Conservation (phyloP, 305 asterid species). For the Fraxinus angustifolia region DNA sequence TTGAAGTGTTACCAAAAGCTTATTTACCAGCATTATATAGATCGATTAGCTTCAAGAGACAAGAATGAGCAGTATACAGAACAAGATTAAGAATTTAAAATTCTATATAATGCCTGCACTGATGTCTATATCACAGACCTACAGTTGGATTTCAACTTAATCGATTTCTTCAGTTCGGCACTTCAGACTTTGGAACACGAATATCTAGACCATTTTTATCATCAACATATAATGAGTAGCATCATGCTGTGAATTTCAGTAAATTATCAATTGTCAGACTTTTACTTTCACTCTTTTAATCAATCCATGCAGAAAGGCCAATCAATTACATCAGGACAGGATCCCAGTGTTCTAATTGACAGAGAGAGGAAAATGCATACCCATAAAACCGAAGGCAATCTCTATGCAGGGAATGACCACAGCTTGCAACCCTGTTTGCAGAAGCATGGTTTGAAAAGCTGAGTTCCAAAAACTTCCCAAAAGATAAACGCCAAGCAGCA, state of each 20-base stretch:
- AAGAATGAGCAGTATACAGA: neutral
- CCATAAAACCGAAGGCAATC: conserved; percentile 90
- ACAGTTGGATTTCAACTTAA: neutral
- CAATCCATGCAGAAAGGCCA: neutral
- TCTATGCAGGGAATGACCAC: conserved; percentile 85
- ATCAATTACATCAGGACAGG: neutral
- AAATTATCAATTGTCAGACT: neutral
- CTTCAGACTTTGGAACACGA: neutral
- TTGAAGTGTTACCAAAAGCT: neutral
- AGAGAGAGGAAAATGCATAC: conserved; percentile 32
- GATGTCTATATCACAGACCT: neutral
- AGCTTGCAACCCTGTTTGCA: conserved; percentile 83
- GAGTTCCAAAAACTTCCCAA: conserved; percentile 81
- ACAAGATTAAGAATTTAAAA: neutral
- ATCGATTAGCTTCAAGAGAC: neutral
- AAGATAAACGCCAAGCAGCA: conserved; percentile 83
- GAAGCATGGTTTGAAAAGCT: conserved; percentile 90
- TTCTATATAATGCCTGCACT: neutral
- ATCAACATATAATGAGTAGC: neutral
- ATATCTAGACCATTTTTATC: neutral
- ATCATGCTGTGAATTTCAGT: neutral
- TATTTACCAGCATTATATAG: neutral
- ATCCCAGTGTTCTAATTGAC: neutral
- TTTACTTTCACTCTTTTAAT: neutral
- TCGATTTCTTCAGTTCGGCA: neutral